A percentile compares a stretch with the other conserved stretches of the same genome.
phyloP scores from a whole-genome alignment of 306 rosid species.

The Betula pendula region DNA sequence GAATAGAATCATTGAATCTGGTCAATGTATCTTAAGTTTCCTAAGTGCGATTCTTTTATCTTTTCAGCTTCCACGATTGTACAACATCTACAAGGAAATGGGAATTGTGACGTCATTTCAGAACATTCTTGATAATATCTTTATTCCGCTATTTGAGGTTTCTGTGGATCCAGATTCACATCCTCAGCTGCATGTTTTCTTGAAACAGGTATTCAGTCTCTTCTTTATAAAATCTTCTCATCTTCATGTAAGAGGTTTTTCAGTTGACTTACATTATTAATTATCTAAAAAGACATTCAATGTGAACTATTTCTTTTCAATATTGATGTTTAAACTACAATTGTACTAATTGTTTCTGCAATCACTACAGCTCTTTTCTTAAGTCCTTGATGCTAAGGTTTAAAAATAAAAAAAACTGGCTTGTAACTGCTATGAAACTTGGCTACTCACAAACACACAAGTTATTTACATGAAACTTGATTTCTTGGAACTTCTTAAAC shows the following conservation, averaged over 20 bases:
- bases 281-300: too few relatives aligned
- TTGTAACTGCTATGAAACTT: neutral
- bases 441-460: neutral
- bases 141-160: constrained; percentile 91
- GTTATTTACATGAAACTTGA: neutral
- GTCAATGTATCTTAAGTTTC: neutral
- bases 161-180: constrained; percentile 97
- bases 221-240: constrained; percentile 4
- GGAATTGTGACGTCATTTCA: constrained; percentile 97
- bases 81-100: constrained; percentile 95
- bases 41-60: constrained; percentile 16
- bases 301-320: too few relatives aligned
- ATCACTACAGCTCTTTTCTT: too few relatives aligned
- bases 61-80: constrained; percentile 89
- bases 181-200: constrained; percentile 93
- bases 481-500: constrained; percentile 2
- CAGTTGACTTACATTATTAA: too few relatives aligned
- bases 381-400: too few relatives aligned
- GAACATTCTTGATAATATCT: constrained; percentile 95
- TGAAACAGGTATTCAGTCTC: constrained; percentile 67
- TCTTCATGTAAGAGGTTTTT: constrained; percentile 1
- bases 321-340: too few relatives aligned
- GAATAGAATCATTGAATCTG: neutral
- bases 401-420: neutral
- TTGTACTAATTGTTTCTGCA: too few relatives aligned